A percentile compares a stretch with the other conserved stretches of the same genome.
Evolutionary conservation across 2,329 filamentous ascomycete species (phyloP).

Genomic region (Alternaria incomplexa): DNA sequence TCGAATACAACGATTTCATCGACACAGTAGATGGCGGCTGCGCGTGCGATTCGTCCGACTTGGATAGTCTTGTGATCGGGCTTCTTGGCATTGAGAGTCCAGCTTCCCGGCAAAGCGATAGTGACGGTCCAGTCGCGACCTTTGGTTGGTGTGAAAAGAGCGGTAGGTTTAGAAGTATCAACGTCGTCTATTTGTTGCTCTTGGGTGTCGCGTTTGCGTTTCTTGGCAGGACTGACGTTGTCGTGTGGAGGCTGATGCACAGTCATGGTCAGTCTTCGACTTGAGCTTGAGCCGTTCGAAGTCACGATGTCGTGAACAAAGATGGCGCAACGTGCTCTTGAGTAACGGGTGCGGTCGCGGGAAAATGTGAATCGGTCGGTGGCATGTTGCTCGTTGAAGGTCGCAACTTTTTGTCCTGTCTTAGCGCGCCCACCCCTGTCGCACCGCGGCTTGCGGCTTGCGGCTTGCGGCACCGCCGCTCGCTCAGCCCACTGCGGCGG

Average conservation of each 20-base stretch:
- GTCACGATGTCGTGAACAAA: neutral
- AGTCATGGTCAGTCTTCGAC: neutral
- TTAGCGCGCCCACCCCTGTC: slow-evolving; percentile 23
- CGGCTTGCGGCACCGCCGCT: no score
- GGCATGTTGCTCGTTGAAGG: neutral
- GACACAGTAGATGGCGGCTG: slow-evolving; percentile 80
- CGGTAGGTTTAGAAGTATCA: slow-evolving; percentile 71
- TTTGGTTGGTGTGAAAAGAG: slow-evolving; percentile 68
- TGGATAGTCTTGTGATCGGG: slow-evolving; percentile 77
- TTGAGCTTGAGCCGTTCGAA: neutral
- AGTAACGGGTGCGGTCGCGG: neutral
- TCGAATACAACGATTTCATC: slow-evolving; percentile 86
- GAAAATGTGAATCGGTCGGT: neutral
- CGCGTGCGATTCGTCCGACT: slow-evolving; percentile 78
- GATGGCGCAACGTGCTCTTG: neutral
- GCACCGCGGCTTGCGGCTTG: neutral
- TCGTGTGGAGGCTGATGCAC: slow-evolving; percentile 20
- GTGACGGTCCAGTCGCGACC: slow-evolving; percentile 77
- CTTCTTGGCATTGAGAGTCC: slow-evolving; percentile 68
- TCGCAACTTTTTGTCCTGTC: slow-evolving; percentile 16
- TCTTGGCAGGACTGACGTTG: slow-evolving; percentile 20
- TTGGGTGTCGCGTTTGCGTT: slow-evolving; percentile 19
- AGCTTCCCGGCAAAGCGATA: slow-evolving; percentile 78
- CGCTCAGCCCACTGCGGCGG: no score
- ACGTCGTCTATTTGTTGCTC: slow-evolving; percentile 20